Evolutionary conservation across 169 alveolate species (phyloP).

Genomic region (Plasmodium blacklocki): DNA sequence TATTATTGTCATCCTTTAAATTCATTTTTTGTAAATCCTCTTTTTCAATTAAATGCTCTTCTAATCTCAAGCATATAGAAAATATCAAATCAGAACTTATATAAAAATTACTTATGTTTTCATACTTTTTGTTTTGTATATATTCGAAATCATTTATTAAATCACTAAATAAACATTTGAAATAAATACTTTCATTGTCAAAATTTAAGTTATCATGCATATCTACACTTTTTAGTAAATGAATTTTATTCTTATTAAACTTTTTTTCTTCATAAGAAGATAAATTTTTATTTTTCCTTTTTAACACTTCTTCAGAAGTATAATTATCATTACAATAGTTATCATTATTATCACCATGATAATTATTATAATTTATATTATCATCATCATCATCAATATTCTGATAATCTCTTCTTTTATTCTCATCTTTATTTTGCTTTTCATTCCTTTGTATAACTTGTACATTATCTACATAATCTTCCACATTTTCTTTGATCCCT

Average conservation of each 20-base stretch:
- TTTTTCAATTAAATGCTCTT: conserved; percentile 25
- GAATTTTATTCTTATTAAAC: conserved; percentile 30
- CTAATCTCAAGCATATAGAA: conserved; percentile 56
- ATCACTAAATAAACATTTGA: conserved; percentile 59
- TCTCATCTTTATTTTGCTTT: background rate
- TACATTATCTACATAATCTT: conserved; percentile 7
- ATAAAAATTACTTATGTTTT: conserved; percentile 64
- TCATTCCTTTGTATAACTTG: background rate
- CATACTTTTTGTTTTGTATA: conserved; percentile 30
- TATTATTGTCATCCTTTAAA: background rate
- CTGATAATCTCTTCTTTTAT: too few species aligned
- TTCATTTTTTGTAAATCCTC: conserved; percentile 12
- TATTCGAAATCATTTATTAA: conserved; percentile 55
- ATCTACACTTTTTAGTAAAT: conserved; percentile 40
- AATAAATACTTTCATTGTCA: conserved; percentile 38
- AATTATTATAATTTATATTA: background rate
- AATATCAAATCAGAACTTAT: conserved; percentile 45
- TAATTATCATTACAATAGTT: background rate
- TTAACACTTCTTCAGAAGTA: background rate
- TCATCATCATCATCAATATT: background rate
- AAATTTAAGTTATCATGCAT: conserved; percentile 33
- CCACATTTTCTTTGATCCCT: background rate
- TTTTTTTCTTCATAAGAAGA: background rate
- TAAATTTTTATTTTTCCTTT: background rate
- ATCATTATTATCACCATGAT: background rate